These are phyloP conservation scores for Pyrenopolyporus hunteri DNA, from an alignment of 495 filamentous ascomycete genomes.

Conservation along the genomic window DNA sequence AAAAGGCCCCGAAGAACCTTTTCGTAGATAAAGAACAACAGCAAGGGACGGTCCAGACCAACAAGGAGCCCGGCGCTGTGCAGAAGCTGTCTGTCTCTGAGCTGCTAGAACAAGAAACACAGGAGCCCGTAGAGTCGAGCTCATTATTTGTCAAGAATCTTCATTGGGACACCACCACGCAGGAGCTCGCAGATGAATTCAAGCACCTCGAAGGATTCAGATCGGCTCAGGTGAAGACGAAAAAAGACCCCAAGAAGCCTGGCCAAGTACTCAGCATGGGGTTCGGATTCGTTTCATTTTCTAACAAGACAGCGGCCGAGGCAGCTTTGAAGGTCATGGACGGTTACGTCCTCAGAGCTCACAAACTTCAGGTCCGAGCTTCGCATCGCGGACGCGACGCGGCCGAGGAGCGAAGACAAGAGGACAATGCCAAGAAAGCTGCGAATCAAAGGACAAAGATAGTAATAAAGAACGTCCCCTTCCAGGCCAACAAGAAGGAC, in stretches of 20 bases:
- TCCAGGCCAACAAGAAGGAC: constrained; percentile 93
- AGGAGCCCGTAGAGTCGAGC: constrained; percentile 64
- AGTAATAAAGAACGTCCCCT: constrained; percentile 97
- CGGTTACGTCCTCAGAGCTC: constrained; percentile 81
- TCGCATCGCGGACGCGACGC: constrained; percentile 87
- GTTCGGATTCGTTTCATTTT: constrained; percentile 93
- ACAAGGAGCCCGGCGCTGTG: constrained; percentile 42
- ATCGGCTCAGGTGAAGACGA: constrained; percentile 84
- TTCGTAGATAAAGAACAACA: constrained; percentile 59
- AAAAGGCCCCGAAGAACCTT: constrained; percentile 87
- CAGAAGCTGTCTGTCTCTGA: constrained; percentile 54
- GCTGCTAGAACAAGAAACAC: constrained; percentile 63
- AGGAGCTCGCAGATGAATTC: constrained; percentile 74
- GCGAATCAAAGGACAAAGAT: constrained; percentile 82
- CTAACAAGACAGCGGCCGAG: constrained; percentile 73
- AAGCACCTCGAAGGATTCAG: constrained; percentile 82
- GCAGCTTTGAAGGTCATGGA: constrained; percentile 84
- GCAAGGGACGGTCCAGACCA: not conserved
- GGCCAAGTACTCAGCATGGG: constrained; percentile 91
- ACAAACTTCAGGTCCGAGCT: constrained; percentile 80
- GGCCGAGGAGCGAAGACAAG: constrained; percentile 79
- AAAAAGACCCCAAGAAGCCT: constrained; percentile 81
- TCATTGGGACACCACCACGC: constrained; percentile 85
- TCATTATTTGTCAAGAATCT: constrained; percentile 94
- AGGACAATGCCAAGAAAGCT: constrained; percentile 75